These are phyloP conservation scores for Tagetes erecta DNA, from an alignment of 129 eudicot genomes.

Conservation along the genomic window DNA sequence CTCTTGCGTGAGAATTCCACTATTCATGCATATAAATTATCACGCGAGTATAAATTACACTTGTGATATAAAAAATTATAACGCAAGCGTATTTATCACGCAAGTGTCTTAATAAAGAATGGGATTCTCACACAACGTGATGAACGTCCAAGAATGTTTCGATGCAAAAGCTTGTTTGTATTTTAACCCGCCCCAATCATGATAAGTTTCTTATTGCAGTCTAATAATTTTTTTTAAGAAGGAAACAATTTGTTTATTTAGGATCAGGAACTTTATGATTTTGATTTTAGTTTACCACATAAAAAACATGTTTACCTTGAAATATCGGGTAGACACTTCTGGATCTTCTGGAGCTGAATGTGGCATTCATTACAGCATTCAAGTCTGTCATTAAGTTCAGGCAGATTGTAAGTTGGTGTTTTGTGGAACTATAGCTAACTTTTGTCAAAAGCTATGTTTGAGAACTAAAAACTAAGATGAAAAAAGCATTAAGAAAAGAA, in stretches of 20 bases:
- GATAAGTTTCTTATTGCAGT: too few species aligned
- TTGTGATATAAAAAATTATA: too few species aligned
- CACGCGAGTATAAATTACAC: too few species aligned
- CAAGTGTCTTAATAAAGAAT: too few species aligned
- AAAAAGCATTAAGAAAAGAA: slow-evolving; percentile 2
- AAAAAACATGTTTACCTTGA: slow-evolving; percentile 48
- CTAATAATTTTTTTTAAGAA: too few species aligned
- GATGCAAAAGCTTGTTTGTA: too few species aligned
- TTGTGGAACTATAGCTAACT: slow-evolving; percentile 10
- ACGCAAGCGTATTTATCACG: too few species aligned
- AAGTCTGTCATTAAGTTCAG: slow-evolving; percentile 48
- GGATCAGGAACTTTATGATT: not conserved
- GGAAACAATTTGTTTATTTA: not conserved
- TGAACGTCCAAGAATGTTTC: too few species aligned
- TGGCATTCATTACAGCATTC: slow-evolving; percentile 79
- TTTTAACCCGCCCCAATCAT: too few species aligned
- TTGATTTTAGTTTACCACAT: not conserved
- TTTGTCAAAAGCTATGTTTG: not conserved
- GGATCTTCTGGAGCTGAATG: slow-evolving; percentile 67
- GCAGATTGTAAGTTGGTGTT: slow-evolving; percentile 20
- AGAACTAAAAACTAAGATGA: not conserved
- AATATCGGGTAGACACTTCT: slow-evolving; percentile 63
- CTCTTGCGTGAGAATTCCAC: too few species aligned
- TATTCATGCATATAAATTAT: too few species aligned
- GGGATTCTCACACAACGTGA: too few species aligned